phyloP scores from a whole-genome alignment of 805 yeast species.

The Blastobotrys attinorum region DNA sequence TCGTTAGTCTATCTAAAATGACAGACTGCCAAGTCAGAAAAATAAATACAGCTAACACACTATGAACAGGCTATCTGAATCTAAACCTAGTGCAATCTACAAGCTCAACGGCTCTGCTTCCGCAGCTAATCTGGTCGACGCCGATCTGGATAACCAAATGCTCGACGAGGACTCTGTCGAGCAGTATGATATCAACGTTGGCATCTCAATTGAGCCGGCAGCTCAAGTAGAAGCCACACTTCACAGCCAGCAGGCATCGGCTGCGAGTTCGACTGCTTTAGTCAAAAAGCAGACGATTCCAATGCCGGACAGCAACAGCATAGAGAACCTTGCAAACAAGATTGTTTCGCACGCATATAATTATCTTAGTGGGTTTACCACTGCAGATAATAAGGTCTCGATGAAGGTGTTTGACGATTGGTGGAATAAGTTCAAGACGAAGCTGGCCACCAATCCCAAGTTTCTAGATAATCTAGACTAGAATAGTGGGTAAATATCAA shows the following conservation, averaged over 20 bases:
- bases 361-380: conserved; percentile 81
- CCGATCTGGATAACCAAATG: conserved; percentile 48
- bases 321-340: conserved; percentile 55
- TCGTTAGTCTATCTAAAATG: too few relatives aligned
- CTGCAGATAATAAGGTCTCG: conserved; percentile 69
- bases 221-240: conserved; percentile 55
- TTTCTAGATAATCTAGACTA: conserved; percentile 50
- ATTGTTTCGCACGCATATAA: conserved; percentile 91
- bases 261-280: conserved; percentile 42
- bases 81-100: conserved; percentile 88
- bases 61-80: conserved; percentile 26
- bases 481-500: too few relatives aligned
- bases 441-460: conserved; percentile 71
- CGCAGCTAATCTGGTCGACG: conserved; percentile 4
- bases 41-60: too few relatives aligned
- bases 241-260: conserved; percentile 30
- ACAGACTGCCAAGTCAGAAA: conserved; percentile 34
- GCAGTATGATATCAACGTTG: conserved; percentile 44
- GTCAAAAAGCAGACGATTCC: not conserved
- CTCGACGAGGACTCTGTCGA: conserved; percentile 40
- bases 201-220: conserved; percentile 85
- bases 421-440: conserved; percentile 84
- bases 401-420: conserved; percentile 84
- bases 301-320: not conserved
- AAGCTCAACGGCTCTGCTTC: conserved; percentile 47